phyloP scores from a whole-genome alignment of 306 rosid species.

The Sechiopsis laciniata region DNA sequence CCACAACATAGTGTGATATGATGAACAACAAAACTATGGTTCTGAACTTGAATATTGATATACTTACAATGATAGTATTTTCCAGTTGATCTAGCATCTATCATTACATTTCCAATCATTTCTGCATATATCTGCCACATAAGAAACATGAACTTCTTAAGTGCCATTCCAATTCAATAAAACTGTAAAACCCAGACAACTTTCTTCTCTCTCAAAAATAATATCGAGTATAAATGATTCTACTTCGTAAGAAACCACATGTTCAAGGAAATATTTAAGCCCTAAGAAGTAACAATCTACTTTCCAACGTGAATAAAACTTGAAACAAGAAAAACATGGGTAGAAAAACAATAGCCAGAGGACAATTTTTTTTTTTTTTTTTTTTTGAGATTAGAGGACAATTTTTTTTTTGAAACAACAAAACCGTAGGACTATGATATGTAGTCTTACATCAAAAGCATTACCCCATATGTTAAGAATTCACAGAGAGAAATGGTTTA shows the following conservation, averaged over 20 bases:
- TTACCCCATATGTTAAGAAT: not conserved
- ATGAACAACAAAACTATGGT: not conserved
- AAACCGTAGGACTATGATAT: not conserved
- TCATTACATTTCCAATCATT: slow-evolving; percentile 99
- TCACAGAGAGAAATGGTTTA: slow-evolving; percentile 16
- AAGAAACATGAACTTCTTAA: slow-evolving; percentile 2
- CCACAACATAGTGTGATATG: not conserved
- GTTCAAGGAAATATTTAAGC: not conserved
- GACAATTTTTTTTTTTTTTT: too few species aligned
- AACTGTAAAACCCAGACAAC: not conserved
- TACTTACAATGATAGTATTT: slow-evolving; percentile 94
- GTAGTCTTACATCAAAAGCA: not conserved
- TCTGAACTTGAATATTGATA: not conserved
- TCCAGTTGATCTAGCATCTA: slow-evolving; percentile 97
- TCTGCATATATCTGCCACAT: slow-evolving; percentile 79
- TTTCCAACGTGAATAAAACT: not conserved
- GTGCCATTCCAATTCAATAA: not conserved
- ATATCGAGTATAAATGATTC: not conserved
- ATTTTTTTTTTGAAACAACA: too few species aligned
- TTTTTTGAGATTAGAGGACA: too few species aligned
- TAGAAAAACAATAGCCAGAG: not conserved
- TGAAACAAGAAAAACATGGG: not conserved
- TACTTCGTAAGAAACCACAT: not conserved
- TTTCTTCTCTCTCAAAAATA: not conserved
- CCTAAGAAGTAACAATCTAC: not conserved